Evolutionary conservation across 495 filamentous ascomycete species (phyloP).

Genomic region (Xylaria grammica): DNA sequence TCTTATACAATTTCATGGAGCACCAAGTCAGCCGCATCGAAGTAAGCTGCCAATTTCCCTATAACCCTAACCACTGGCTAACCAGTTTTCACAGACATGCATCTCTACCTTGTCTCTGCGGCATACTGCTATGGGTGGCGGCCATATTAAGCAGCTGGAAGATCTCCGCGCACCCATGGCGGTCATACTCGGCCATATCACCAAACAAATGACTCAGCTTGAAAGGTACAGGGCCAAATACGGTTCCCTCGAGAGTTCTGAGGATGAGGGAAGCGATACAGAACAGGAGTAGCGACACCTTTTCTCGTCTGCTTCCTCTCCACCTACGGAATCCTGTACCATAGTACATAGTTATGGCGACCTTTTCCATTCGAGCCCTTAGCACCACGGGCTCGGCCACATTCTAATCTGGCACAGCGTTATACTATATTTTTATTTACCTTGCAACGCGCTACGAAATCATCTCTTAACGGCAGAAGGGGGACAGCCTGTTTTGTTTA

Average conservation of each 20-base stretch:
- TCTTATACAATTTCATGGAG: constrained; percentile 85
- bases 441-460: constrained; percentile 16
- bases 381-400: neutral
- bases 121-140: constrained; percentile 60
- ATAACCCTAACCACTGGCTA: constrained; percentile 11
- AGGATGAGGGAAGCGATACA: constrained; percentile 35
- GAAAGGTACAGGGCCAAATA: constrained; percentile 53
- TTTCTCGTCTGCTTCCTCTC: neutral
- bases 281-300: constrained; percentile 34
- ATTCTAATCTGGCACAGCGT: constrained; percentile 13
- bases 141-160: constrained; percentile 43
- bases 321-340: neutral
- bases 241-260: constrained; percentile 39
- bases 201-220: constrained; percentile 51
- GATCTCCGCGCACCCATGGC: constrained; percentile 59
- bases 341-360: constrained; percentile 19
- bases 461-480: constrained; percentile 9
- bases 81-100: constrained; percentile 53
- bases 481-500: constrained; percentile 13
- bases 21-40: constrained; percentile 95
- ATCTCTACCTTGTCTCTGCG: constrained; percentile 69
- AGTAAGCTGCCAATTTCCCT: constrained; percentile 56
- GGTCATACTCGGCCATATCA: constrained; percentile 47
- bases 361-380: constrained; percentile 4
- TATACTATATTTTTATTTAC: constrained; percentile 25